Evolutionary conservation across 176 grass and related monocot genomes (phyloP).

Genomic region (Phragmites australis): DNA sequence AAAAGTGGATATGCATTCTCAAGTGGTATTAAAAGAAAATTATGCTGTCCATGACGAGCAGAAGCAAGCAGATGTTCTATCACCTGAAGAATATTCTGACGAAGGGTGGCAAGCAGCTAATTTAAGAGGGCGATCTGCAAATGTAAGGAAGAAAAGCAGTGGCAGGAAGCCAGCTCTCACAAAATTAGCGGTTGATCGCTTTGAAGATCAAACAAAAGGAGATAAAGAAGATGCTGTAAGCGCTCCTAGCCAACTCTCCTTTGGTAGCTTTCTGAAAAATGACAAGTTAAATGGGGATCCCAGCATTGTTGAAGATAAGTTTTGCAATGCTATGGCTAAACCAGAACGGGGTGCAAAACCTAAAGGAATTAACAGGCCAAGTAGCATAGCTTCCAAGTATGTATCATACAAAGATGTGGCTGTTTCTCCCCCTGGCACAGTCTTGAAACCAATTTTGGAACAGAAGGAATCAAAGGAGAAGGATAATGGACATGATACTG

Average conservation of each 20-base stretch:
- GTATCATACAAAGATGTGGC: slow-evolving; percentile 98
- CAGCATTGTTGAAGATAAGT: slow-evolving; percentile 43
- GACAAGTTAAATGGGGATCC: slow-evolving; percentile 47
- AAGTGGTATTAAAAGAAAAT: slow-evolving; percentile 46
- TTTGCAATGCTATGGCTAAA: slow-evolving; percentile 8
- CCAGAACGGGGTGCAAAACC: slow-evolving; percentile 38
- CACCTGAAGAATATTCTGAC: slow-evolving; percentile 91
- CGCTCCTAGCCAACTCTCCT: slow-evolving; percentile 37
- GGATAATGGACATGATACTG: slow-evolving; percentile 37
- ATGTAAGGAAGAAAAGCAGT: slow-evolving; percentile 59
- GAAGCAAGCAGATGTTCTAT: slow-evolving; percentile 52
- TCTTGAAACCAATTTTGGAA: slow-evolving; percentile 76
- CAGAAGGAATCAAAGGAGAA: slow-evolving; percentile 55
- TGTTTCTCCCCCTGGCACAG: slow-evolving; percentile 72
- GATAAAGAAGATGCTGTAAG: slow-evolving; percentile 41
- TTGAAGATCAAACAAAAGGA: slow-evolving; percentile 47
- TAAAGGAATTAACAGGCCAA: slow-evolving; percentile 43
- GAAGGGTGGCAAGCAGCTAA: slow-evolving; percentile 95
- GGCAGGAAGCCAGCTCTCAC: slow-evolving; percentile 48
- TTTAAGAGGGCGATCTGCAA: slow-evolving; percentile 67
- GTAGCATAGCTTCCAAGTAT: slow-evolving; percentile 71
- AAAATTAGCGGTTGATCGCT: slow-evolving; percentile 59
- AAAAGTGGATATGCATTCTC: slow-evolving; percentile 26
- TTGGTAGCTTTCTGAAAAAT: slow-evolving; percentile 44
- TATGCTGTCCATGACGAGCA: slow-evolving; percentile 45